phyloP scores from a whole-genome alignment of 1,284 basidiomycete genomes.

The Boletellus sp. region DNA sequence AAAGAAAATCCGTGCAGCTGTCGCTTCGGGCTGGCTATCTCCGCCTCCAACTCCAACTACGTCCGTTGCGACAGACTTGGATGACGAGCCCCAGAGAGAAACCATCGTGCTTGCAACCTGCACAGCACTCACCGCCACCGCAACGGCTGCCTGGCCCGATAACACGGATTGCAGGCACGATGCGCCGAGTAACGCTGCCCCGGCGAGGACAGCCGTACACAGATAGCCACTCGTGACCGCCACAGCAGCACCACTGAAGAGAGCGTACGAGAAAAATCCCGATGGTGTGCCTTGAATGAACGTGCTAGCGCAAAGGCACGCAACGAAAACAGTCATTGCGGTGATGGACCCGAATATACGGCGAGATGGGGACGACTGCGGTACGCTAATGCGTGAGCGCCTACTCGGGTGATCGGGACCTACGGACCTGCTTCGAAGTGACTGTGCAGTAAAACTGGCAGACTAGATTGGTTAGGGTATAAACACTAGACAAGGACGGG shows the following conservation, averaged over 20 bases:
- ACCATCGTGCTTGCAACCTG: slow-evolving; percentile 63
- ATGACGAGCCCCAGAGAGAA: slow-evolving; percentile 47
- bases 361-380: slow-evolving; percentile 45
- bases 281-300: slow-evolving; percentile 50
- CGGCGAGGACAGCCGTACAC: slow-evolving; percentile 63
- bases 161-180: slow-evolving; percentile 64
- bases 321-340: slow-evolving; percentile 46
- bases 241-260: slow-evolving; percentile 54
- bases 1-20: slow-evolving; percentile 71
- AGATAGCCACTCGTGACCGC: slow-evolving; percentile 63
- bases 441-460: slow-evolving; percentile 70
- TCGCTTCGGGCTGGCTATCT: slow-evolving; percentile 51
- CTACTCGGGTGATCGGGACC: background rate
- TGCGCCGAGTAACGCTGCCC: slow-evolving; percentile 71
- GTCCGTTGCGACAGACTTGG: slow-evolving; percentile 11
- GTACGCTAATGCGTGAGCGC: slow-evolving; percentile 27
- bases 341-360: slow-evolving; percentile 43
- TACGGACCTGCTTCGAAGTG: slow-evolving; percentile 60
- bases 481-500: slow-evolving; percentile 65
- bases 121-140: slow-evolving; percentile 66
- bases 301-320: slow-evolving; percentile 59
- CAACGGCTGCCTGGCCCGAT: slow-evolving; percentile 76
- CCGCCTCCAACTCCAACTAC: slow-evolving; percentile 2
- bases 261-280: slow-evolving; percentile 59
- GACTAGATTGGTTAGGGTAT: slow-evolving; percentile 60